A percentile compares a stretch with the other conserved stretches of the same genome.
Evolutionary conservation across 2,329 filamentous ascomycete genomes (phyloP).

Genomic region (Penicillium sclerotigenum): DNA sequence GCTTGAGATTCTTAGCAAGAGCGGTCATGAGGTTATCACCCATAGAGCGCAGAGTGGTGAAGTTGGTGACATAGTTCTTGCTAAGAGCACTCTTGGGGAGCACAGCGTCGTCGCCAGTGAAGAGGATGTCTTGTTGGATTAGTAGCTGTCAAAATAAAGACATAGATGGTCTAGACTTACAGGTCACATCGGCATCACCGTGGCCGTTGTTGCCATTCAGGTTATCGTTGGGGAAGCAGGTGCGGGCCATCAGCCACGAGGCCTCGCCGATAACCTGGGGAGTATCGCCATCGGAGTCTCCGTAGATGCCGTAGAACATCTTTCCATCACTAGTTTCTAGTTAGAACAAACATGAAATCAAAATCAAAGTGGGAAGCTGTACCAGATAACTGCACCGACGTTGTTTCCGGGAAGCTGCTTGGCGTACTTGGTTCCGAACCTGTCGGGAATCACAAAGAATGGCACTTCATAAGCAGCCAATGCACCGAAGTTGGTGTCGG

Average conservation of each 20-base stretch:
- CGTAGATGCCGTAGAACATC: constrained; percentile 36
- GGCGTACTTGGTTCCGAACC: constrained; percentile 22
- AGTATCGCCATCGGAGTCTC: constrained; percentile 29
- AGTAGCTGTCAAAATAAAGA: neutral
- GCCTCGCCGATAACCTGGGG: constrained; percentile 34
- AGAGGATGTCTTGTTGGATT: constrained; percentile 27
- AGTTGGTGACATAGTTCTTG: constrained; percentile 24
- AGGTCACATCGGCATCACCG: constrained; percentile 28
- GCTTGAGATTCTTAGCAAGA: constrained; percentile 21
- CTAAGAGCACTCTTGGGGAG: constrained; percentile 24
- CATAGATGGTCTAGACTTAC: constrained; percentile 11
- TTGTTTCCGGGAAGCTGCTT: constrained; percentile 27
- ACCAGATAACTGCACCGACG: constrained; percentile 32
- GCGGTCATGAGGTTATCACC: constrained; percentile 26
- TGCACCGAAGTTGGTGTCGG: constrained; percentile 29
- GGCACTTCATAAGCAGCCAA: constrained; percentile 34
- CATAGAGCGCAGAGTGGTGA: constrained; percentile 23
- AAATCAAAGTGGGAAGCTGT: too few species aligned
- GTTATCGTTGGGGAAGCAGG: constrained; percentile 31
- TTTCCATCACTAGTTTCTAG: constrained; percentile 23
- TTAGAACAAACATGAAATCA: too few species aligned
- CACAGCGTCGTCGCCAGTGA: constrained; percentile 27
- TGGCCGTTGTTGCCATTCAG: constrained; percentile 30
- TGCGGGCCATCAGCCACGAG: constrained; percentile 36
- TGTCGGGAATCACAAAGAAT: constrained; percentile 32